Evolutionary conservation across 306 rosid genomes (phyloP).

Genomic region (Quercus glauca): DNA sequence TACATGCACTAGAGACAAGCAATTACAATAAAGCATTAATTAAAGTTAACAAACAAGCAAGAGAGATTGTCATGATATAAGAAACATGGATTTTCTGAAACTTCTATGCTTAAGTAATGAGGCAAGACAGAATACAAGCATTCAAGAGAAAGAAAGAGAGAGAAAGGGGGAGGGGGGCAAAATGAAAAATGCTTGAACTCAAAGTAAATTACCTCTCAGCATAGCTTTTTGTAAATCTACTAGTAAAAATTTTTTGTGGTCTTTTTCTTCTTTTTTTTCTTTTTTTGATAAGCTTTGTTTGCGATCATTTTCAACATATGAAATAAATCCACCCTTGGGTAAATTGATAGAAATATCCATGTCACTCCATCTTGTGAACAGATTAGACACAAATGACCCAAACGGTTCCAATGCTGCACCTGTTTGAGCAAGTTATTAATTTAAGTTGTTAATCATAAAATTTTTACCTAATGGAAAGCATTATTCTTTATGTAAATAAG

Average conservation of each 20-base stretch:
- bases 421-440: conserved; percentile 39
- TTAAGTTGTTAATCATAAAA: conserved; percentile 13
- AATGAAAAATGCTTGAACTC: conserved; percentile 4
- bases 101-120: not conserved
- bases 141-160: not conserved
- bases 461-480: conserved; percentile 12
- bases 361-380: conserved; percentile 78
- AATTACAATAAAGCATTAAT: not conserved
- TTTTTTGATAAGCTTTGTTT: conserved; percentile 28
- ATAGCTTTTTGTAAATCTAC: conserved; percentile 44
- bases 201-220: conserved; percentile 46
- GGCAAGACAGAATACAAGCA: not conserved
- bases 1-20: too few species aligned
- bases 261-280: too few species aligned
- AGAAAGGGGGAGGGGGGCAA: not conserved
- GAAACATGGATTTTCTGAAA: conserved; percentile 5
- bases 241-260: conserved; percentile 1
- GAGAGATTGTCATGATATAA: not conserved
- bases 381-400: conserved; percentile 82
- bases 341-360: conserved; percentile 78
- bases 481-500: not conserved
- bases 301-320: conserved; percentile 52
- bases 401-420: conserved; percentile 90
- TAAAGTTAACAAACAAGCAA: not conserved
- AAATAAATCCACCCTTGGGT: conserved; percentile 31